Base-by-base conservation (phyloP, 495 filamentous ascomycete genomes). In the Beverwykella pulmonaria region DNA sequence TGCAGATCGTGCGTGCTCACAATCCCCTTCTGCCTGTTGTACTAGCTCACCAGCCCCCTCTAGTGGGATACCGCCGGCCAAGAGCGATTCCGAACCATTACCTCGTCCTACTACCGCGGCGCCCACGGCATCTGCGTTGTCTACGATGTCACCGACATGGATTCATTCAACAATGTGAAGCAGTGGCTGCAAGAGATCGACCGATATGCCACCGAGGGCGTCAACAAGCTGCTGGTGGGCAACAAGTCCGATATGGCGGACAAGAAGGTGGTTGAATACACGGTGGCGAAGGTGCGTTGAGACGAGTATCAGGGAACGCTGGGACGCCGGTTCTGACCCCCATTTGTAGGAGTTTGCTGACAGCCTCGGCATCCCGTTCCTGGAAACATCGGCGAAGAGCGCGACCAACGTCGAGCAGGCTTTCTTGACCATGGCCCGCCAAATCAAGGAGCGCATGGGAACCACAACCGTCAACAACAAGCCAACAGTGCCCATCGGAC, bases 241-340 rank as follows among this genome's bases (percentile, higher is more conserved):
- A 98, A 98, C 88, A 98, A 98, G 88, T 95, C 91, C 78, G 94
- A 98, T 90, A 98, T 98, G 91, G 87, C 94, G 70, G 94, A 98
- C 80, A 98, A 98, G 89, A 98, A 98, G 83, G 95, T 98, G 10
- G 94, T 98, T 44, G 95, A 98, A 77, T 98, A 98, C 86, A 96
- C 92, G 63, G 95, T 97, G 68, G 94, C 95, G 56, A 98, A 98
- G 91, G 94, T 97, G 79, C 59, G 68, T 56, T 53, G 2, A 25
- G n/a, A 39, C 29, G 29, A 41, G 27, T 3, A 10, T 6, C 14
- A 56, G 15, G 6, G 23, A 7, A 49, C 25, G 7, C 9, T 19
- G 26, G 25, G 27, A 47, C 17, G 62, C 26, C 20, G 30, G n/a
- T 29, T 48, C 49, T 68, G 26, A 61, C 34, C 7, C 32, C 2